These are phyloP conservation scores for Mucor lusitanicus DNA, from an alignment of 371 early-diverging fungal species.

Conservation along the genomic window DNA sequence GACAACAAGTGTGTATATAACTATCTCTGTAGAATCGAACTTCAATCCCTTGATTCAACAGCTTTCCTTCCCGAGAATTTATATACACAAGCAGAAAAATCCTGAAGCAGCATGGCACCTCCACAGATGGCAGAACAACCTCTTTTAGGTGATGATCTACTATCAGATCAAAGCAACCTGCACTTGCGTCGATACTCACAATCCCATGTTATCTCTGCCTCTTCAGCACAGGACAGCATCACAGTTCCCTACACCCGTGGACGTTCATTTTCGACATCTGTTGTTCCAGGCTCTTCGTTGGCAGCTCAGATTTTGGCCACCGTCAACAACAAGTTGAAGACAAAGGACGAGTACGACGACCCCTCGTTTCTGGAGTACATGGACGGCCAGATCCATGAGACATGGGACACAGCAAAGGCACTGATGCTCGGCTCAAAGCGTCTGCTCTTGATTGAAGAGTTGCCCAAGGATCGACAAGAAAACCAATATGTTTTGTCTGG, in stretches of 20 bases:
- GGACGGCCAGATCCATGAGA: slow-evolving; percentile 49
- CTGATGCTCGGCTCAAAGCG: slow-evolving; percentile 61
- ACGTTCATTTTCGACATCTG: slow-evolving; percentile 26
- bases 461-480: slow-evolving; percentile 69
- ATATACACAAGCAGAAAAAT: background rate
- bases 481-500: slow-evolving; percentile 68
- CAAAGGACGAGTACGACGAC: slow-evolving; percentile 14
- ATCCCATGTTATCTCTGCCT: slow-evolving; percentile 17
- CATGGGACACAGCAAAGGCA: slow-evolving; percentile 57
- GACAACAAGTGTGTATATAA: background rate
- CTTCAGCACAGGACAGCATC: slow-evolving; percentile 21
- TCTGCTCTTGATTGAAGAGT: slow-evolving; percentile 59
- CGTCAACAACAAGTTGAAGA: slow-evolving; percentile 38
- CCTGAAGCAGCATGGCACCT: slow-evolving; percentile 15
- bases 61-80: background rate
- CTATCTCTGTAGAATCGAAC: background rate
- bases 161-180: slow-evolving; percentile 8
- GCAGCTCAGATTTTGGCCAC: slow-evolving; percentile 42
- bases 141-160: slow-evolving; percentile 6
- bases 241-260: slow-evolving; percentile 23
- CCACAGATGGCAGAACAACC: slow-evolving; percentile 18
- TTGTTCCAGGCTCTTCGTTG: slow-evolving; percentile 27
- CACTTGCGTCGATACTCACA: slow-evolving; percentile 31
- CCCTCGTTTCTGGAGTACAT: slow-evolving; percentile 40
- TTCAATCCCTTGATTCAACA: background rate